Percentiles rank a stretch among this genome's conserved stretches.
Conservation (phyloP, 2,329 filamentous ascomycete genomes). For the Diaporthe citri region DNA sequence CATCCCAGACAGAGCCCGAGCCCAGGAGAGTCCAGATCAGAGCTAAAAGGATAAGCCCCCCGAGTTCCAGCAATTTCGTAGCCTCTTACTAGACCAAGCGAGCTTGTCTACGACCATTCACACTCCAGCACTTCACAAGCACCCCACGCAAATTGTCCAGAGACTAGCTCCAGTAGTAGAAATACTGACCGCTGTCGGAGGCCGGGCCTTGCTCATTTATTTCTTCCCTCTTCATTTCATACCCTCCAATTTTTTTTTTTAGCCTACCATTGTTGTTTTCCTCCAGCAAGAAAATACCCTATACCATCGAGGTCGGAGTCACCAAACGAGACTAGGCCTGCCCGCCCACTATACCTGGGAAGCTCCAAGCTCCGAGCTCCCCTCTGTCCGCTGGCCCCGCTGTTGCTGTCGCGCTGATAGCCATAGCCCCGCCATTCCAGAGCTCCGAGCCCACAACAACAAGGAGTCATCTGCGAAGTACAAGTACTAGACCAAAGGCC, state of each 20-base stretch:
- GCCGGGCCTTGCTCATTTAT: conserved; percentile 11
- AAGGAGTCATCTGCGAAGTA: conserved; percentile 20
- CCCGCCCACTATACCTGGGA: neutral
- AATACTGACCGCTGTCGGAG: conserved; percentile 36
- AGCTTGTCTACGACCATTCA: conserved; percentile 2
- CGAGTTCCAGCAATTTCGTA: neutral
- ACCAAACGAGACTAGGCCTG: neutral
- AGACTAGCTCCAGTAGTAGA: conserved; percentile 8
- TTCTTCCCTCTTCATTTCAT: neutral
- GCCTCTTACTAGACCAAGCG: neutral
- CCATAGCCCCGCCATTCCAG: conserved; percentile 29
- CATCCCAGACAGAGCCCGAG: conserved; percentile 3
- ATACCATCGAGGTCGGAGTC: neutral
- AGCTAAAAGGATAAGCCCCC: conserved; percentile 25
- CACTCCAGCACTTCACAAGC: neutral
- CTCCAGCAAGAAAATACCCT: neutral
- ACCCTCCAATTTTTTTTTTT: neutral
- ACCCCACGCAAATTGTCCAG: conserved; percentile 5
- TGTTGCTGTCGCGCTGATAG: conserved; percentile 11
- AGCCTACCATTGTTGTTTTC: neutral
- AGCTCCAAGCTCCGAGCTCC: conserved; percentile 36
- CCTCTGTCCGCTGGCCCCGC: conserved; percentile 19
- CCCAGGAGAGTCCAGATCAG: conserved; percentile 10
- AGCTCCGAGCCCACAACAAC: conserved; percentile 18
- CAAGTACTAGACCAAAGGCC: conserved; percentile 7